These are phyloP conservation scores for Colletotrichum tamarilloi DNA, from an alignment of 2,329 filamentous ascomycete species.

Conservation along the genomic window DNA sequence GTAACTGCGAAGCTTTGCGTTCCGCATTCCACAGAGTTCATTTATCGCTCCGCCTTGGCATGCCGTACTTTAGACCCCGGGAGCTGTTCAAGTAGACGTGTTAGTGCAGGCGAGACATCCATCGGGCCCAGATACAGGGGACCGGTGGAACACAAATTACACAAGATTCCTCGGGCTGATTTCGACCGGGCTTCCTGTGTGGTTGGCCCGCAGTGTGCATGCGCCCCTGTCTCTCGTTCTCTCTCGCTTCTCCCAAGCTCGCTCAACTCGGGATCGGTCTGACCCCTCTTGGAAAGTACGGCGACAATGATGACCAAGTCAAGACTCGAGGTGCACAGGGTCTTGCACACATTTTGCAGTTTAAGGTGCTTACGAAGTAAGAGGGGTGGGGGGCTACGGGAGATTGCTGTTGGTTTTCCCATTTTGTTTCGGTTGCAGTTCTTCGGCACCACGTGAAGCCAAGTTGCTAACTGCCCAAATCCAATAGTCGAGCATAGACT, in stretches of 20 bases:
- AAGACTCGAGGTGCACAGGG: background rate
- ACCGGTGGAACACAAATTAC: background rate
- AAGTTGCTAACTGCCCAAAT: background rate
- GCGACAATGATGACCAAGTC: background rate
- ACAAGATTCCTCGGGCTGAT: background rate
- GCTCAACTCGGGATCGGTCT: background rate
- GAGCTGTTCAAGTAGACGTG: background rate
- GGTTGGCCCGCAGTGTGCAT: background rate
- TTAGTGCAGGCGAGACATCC: background rate
- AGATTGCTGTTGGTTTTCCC: constrained; percentile 5
- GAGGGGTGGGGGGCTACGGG: background rate
- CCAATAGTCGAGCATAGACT: background rate
- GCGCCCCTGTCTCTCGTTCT: background rate
- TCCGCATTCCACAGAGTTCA: background rate
- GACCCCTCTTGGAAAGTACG: background rate
- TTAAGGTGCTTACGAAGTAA: background rate
- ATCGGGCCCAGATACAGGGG: background rate
- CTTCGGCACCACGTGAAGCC: constrained; percentile 11
- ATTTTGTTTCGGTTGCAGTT: background rate
- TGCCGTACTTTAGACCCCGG: background rate
- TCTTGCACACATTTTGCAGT: background rate
- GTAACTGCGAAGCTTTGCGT: background rate
- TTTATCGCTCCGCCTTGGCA: background rate
- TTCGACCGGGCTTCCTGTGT: background rate
- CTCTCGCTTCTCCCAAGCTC: background rate